Evolutionary conservation across 1,284 basidiomycete genomes (phyloP), one percentile per base, ranked within the genome.

Genomic region (Sphaerobolus stellatus): DNA sequence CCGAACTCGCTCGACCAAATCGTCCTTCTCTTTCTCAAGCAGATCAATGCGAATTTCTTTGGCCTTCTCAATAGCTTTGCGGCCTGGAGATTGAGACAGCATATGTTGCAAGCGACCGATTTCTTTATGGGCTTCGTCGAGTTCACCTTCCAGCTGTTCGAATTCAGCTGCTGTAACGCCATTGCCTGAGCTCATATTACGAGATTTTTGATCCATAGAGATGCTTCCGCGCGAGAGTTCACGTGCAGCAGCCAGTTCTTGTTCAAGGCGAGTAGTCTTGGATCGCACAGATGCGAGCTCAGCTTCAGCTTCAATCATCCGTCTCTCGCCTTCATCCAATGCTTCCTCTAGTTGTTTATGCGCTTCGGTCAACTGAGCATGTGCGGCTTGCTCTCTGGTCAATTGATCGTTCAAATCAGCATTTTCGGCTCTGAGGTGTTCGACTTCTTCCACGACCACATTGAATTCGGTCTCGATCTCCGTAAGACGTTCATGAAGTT

Each of bases 91-190:
- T 60, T 89, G 86, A 36, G 75, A 78, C 24, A 94, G 73, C 46
- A 89, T 68, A 1, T 82, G 77, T 48, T 81, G 83, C 44, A 96
- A 73, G 18, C 83, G 79, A 0, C 86, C 88, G 56, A 94, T 89
- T 67, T 94, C 91, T 62, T 77, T 82, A 65, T 91, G 80, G 0
- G 93, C 92, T 1, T 84, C 80, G 58, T 92, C 88, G 24, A 95
- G 78, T 59, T 94, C 88, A 5, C 78, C 76, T 66, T 94, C 90
- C 40, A 95, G 74, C 0, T 76, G 78, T 56, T 78, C 75, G 43
- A 73, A 67, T 55, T 86, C 84, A 16, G 77, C 72, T 38, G 86
- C 83, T 24, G 75, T 73, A 36, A 79, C 75, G 24, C 62, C 48
- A 61, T 79, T 61, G 61, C 72, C 46, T 60, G 69, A n/a, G n/a